Evolutionary conservation across 257 asterid species (phyloP), one percentile per base, ranked within the genome.

Genomic region (Anisodus tanguticus): DNA sequence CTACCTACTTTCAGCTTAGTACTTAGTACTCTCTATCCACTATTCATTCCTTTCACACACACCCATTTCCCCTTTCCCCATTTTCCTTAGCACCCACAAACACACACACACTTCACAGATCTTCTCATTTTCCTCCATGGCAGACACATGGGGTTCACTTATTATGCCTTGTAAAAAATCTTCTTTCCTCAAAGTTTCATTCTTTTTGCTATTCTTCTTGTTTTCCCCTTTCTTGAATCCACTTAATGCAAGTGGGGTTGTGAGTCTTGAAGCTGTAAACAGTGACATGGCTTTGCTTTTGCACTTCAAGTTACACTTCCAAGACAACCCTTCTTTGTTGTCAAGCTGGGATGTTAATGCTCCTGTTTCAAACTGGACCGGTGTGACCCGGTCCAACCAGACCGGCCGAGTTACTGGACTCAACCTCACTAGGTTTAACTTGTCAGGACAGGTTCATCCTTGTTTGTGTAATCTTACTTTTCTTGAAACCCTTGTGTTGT

Each of bases 381-480:
- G 98, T 62, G 81, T 92, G 81, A 79, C 92, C 81, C 57, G 89
- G 89, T 92, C 96, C 58, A 90, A 89, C 88, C 87, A 67, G 85
- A 91, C 93, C 68, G 96, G 95, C 64, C 90, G 92, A 68, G 87
- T 93, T 79, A 87, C 89, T 80, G 84, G 86, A n/a, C 94, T 96
- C 80, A 93, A 96, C 89, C 97, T 96, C 82, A 90, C 95, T 54
- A 87, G 91, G 67, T 89, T 89, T 54, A 90, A 81, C 87, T 89
- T 96, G 88, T 86, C 92, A 35, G 98, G 98, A 43, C 88, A 82
- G 47, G 41, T 96, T 64, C 90, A 85, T 82, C 86, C 93, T 85
- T 93, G 92, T 86, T 80, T 96, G 88, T 96, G 99, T 86, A 90
- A 86, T 89, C 92, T 96, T 74, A 71, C 94, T 17, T 89, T 85